phyloP scores from a whole-genome alignment of 176 grass and related monocot species.

The Paspalum notatum region DNA sequence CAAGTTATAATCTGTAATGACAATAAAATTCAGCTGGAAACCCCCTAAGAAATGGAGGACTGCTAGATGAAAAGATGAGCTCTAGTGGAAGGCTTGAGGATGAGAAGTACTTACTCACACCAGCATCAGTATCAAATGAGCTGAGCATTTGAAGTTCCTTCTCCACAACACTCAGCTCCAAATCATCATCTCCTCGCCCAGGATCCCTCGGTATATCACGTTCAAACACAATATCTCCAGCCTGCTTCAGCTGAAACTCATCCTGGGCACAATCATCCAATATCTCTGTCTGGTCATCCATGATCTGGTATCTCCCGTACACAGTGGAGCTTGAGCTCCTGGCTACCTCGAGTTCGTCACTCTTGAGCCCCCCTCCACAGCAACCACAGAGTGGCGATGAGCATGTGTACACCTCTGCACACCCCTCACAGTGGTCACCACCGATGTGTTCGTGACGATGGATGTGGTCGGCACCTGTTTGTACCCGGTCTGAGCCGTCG shows the following conservation, averaged over 20 bases:
- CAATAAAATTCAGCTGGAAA: not conserved
- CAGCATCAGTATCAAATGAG: slow-evolving; percentile 46
- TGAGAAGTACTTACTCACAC: slow-evolving; percentile 42
- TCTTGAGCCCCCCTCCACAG: slow-evolving; percentile 56
- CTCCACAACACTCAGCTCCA: slow-evolving; percentile 51
- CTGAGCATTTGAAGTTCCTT: slow-evolving; percentile 66
- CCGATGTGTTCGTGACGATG: slow-evolving; percentile 43
- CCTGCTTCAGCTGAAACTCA: slow-evolving; percentile 50
- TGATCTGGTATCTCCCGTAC: slow-evolving; percentile 90
- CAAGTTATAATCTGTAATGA: slow-evolving; percentile 10
- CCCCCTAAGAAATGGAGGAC: slow-evolving; percentile 1
- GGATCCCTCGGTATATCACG: slow-evolving; percentile 37
- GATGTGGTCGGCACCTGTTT: slow-evolving; percentile 29
- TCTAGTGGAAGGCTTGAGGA: slow-evolving; percentile 1
- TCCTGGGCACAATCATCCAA: slow-evolving; percentile 66
- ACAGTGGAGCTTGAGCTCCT: slow-evolving; percentile 60
- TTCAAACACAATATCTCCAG: slow-evolving; percentile 45
- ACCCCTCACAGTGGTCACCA: slow-evolving; percentile 51
- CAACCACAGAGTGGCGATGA: slow-evolving; percentile 73
- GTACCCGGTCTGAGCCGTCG: slow-evolving; percentile 13
- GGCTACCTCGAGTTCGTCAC: slow-evolving; percentile 20
- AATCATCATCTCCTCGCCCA: slow-evolving; percentile 28
- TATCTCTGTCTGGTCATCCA: slow-evolving; percentile 86
- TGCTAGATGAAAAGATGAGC: not conserved
- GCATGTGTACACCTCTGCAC: slow-evolving; percentile 67